Conservation (phyloP, 495 filamentous ascomycete genomes). For the Lindgomyces ingoldianus region DNA sequence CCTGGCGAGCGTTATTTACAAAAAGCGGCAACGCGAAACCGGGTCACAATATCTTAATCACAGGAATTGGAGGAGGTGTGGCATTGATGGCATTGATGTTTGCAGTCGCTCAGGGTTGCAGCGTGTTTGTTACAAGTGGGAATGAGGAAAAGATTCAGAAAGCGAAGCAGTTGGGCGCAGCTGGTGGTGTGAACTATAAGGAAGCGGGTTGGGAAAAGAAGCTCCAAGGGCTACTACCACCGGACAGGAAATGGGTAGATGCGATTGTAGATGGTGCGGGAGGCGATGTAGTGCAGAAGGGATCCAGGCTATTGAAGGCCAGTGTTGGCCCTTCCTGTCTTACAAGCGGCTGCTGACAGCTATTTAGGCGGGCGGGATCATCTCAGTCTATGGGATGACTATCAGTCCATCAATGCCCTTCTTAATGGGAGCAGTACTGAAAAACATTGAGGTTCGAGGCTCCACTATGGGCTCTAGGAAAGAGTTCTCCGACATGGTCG, state of each 20-base stretch:
- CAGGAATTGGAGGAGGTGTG: slow-evolving; percentile 50
- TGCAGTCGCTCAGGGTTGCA: slow-evolving; percentile 41
- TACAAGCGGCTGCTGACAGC: background rate
- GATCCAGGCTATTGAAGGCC: slow-evolving; percentile 44
- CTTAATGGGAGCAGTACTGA: slow-evolving; percentile 46
- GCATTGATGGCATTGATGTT: slow-evolving; percentile 49
- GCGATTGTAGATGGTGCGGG: slow-evolving; percentile 50
- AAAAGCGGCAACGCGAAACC: slow-evolving; percentile 50
- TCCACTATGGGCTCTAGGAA: slow-evolving; percentile 52
- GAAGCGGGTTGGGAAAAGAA: slow-evolving; percentile 50
- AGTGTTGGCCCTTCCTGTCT: background rate
- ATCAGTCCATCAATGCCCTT: slow-evolving; percentile 45
- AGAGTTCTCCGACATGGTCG: slow-evolving; percentile 50
- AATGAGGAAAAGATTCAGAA: slow-evolving; percentile 47
- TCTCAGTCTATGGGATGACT: slow-evolving; percentile 49
- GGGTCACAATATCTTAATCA: slow-evolving; percentile 47
- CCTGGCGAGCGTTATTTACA: slow-evolving; percentile 75
- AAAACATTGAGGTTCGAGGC: slow-evolving; percentile 48
- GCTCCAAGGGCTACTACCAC: slow-evolving; percentile 40
- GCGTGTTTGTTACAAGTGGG: slow-evolving; percentile 48
- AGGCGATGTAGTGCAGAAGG: slow-evolving; percentile 45
- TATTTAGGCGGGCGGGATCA: slow-evolving; percentile 45
- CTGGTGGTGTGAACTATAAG: slow-evolving; percentile 48
- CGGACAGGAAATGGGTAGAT: slow-evolving; percentile 42
- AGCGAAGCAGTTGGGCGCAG: slow-evolving; percentile 46